Percentiles rank a stretch among this genome's conserved stretches.
Evolutionary conservation across 2,329 filamentous ascomycete species (phyloP).

Genomic region (Trichoderma citrinoviride): DNA sequence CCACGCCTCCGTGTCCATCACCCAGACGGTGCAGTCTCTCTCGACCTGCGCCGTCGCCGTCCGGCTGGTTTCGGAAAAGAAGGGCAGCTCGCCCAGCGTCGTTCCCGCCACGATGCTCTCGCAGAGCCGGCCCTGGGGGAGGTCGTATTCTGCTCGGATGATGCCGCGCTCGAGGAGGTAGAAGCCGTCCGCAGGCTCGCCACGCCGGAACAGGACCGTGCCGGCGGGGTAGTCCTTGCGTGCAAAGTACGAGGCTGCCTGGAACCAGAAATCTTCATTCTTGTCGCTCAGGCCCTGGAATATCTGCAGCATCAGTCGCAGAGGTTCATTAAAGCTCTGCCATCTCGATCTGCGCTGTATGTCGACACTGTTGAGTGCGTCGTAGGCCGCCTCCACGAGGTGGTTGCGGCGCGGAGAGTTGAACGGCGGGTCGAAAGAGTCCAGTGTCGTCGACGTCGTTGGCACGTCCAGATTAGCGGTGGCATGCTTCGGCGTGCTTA

Average conservation of each 20-base stretch:
- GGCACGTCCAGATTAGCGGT: slow-evolving; percentile 51
- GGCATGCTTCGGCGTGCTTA: slow-evolving; percentile 45
- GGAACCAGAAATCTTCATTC: slow-evolving; percentile 96
- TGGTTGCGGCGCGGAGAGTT: slow-evolving; percentile 80
- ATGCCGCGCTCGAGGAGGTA: slow-evolving; percentile 90
- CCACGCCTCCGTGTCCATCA: slow-evolving; percentile 72
- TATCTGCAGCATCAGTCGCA: slow-evolving; percentile 90
- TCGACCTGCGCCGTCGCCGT: slow-evolving; percentile 87
- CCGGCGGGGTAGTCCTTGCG: slow-evolving; percentile 66
- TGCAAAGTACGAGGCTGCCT: slow-evolving; percentile 70
- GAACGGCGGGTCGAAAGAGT: slow-evolving; percentile 46
- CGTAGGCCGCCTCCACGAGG: slow-evolving; percentile 73
- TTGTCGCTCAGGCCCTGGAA: slow-evolving; percentile 83
- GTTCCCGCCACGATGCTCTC: slow-evolving; percentile 93
- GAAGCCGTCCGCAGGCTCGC: slow-evolving; percentile 76
- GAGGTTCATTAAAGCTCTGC: slow-evolving; percentile 83
- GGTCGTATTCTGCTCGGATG: slow-evolving; percentile 82
- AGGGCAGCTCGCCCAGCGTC: slow-evolving; percentile 92
- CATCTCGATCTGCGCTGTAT: slow-evolving; percentile 63
- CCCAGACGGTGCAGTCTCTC: slow-evolving; percentile 77
- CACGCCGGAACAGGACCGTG: slow-evolving; percentile 72
- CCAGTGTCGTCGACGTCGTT: slow-evolving; percentile 32
- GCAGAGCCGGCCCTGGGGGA: slow-evolving; percentile 83
- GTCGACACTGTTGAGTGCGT: slow-evolving; percentile 67
- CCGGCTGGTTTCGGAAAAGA: slow-evolving; percentile 85